Percentiles rank a stretch among this genome's conserved stretches.
phyloP scores from a whole-genome alignment of 306 rosid genomes.

The Malus fusca region DNA sequence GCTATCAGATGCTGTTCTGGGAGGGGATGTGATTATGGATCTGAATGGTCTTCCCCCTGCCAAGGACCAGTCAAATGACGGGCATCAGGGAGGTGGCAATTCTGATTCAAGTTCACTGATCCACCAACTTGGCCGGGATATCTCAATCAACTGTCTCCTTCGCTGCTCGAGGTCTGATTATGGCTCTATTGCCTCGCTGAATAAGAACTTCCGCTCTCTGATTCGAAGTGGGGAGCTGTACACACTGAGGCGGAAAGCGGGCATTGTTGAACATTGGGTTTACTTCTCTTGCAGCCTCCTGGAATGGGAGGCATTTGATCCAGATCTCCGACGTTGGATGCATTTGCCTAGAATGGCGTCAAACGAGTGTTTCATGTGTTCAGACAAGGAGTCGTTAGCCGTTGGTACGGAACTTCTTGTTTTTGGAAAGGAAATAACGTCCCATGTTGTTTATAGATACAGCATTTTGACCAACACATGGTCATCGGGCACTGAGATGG shows the following conservation, averaged over 20 bases:
- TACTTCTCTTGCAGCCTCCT: constrained; percentile 61
- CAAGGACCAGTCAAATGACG: constrained; percentile 14
- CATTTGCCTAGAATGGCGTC: constrained; percentile 45
- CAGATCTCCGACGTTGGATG: constrained; percentile 45
- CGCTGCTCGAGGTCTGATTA: constrained; percentile 63
- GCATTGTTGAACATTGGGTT: constrained; percentile 62
- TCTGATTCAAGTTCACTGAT: constrained; percentile 33
- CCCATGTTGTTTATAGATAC: constrained; percentile 45
- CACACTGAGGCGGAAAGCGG: constrained; percentile 40
- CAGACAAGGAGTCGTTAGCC: constrained; percentile 71
- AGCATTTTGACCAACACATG: constrained; percentile 60
- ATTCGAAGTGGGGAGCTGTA: constrained; percentile 55
- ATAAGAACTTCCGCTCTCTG: constrained; percentile 42
- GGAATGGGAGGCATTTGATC: constrained; percentile 76
- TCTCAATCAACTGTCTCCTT: constrained; percentile 44
- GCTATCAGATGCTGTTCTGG: constrained; percentile 20
- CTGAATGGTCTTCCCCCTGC: constrained; percentile 7
- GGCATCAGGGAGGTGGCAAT: constrained; percentile 19
- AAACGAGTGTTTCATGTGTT: constrained; percentile 52
- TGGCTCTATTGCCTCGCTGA: constrained; percentile 49
- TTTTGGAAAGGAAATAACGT: constrained; percentile 50
- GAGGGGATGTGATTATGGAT: constrained; percentile 14
- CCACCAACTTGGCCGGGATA: constrained; percentile 47
- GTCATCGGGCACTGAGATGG: constrained; percentile 49
- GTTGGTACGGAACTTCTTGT: constrained; percentile 84